Evolutionary conservation across 208 protist genomes (phyloP).

Genomic region (Trypanosoma grayi): DNA sequence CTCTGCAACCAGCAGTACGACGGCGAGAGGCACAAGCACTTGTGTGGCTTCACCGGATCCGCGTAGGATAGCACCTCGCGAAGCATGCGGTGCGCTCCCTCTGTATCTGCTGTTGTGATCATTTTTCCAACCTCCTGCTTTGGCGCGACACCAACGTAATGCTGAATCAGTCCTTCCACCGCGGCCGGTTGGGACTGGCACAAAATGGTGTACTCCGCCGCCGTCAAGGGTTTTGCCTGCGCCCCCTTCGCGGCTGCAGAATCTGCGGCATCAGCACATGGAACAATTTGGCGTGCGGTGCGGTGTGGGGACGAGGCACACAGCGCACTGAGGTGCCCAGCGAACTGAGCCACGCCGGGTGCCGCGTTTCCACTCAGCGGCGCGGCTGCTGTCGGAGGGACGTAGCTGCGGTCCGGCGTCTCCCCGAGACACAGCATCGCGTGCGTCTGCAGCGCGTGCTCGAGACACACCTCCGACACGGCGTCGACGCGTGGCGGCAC

Average conservation of each 20-base stretch:
- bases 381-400: conserved; percentile 9
- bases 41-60: conserved; percentile 37
- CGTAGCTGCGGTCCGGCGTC: conserved; percentile 23
- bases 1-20: conserved; percentile 74
- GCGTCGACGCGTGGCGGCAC: conserved; percentile 9
- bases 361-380: not conserved
- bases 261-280: not conserved
- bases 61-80: conserved; percentile 38
- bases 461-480: conserved; percentile 42
- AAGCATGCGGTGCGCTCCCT: conserved; percentile 29
- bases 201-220: conserved; percentile 81
- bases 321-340: conserved; percentile 20
- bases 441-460: conserved; percentile 59
- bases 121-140: conserved; percentile 46
- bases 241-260: not conserved
- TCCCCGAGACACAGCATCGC: conserved; percentile 49
- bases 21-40: conserved; percentile 59
- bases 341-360: conserved; percentile 6
- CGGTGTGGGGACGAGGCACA: conserved; percentile 7
- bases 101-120: conserved; percentile 31
- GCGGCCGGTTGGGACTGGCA: conserved; percentile 29
- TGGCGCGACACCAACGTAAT: conserved; percentile 43
- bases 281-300: conserved; percentile 2
- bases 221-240: conserved; percentile 46
- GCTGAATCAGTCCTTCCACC: conserved; percentile 45